Evolutionary conservation across 2,329 filamentous ascomycete genomes (phyloP).

Genomic region (Ceratocystis lukuohia): DNA sequence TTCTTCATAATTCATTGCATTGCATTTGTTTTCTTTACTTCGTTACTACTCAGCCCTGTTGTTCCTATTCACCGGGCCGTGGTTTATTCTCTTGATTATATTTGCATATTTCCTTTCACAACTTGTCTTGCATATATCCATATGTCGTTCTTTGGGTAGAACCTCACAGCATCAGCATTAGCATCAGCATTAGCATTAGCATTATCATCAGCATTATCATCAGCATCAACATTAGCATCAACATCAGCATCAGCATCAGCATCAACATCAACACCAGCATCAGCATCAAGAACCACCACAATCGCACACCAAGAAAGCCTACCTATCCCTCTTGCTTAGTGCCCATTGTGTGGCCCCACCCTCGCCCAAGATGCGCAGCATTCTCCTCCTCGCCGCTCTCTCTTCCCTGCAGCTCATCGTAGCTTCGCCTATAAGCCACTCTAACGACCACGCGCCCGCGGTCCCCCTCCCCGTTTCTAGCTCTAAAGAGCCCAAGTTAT

Average conservation of each 20-base stretch:
- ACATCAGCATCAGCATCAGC: background rate
- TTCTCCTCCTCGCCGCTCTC: slow-evolving; percentile 10
- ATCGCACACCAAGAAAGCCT: background rate
- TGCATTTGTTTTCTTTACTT: background rate
- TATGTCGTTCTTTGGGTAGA: background rate
- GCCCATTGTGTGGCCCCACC: background rate
- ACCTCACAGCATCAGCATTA: background rate
- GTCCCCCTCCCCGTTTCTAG: background rate
- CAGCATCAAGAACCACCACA: background rate
- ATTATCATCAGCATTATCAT: background rate
- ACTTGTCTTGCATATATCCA: background rate
- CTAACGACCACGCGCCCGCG: background rate
- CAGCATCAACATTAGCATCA: background rate
- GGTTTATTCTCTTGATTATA: slow-evolving; percentile 10
- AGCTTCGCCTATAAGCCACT: slow-evolving; percentile 7
- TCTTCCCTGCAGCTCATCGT: background rate
- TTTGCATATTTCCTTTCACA: background rate
- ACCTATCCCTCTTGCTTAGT: background rate
- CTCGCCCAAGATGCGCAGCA: slow-evolving; percentile 3
- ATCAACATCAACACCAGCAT: background rate
- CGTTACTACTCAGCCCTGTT: background rate
- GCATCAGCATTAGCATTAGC: background rate
- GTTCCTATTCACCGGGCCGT: background rate
- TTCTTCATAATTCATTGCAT: background rate
- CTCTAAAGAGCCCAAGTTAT: background rate